Percentiles rank a stretch among this genome's conserved stretches.
Evolutionary conservation across 257 asterid species (phyloP).

Genomic region (Primulina huaijiensis): DNA sequence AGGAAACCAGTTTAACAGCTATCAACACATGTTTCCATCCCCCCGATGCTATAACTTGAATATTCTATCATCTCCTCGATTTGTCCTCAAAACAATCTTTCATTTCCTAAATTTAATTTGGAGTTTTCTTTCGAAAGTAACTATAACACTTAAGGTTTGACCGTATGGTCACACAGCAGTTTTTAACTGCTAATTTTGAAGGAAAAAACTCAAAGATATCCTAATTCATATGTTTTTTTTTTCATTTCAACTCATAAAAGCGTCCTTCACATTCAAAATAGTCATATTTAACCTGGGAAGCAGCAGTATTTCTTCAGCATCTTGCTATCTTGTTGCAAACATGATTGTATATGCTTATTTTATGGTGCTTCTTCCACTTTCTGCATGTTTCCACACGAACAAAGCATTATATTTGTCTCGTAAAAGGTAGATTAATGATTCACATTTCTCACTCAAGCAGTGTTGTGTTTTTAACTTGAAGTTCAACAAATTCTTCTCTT

Average conservation of each 20-base stretch:
- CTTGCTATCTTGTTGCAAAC: background rate
- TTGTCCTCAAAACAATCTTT: background rate
- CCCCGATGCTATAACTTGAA: background rate
- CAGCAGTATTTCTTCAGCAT: background rate
- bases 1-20: constrained; percentile 24
- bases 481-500: background rate
- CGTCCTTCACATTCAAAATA: background rate
- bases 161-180: background rate
- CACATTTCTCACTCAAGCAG: background rate
- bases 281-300: background rate
- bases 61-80: background rate
- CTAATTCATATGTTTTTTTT: background rate
- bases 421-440: background rate
- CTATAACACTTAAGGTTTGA: too few relatives aligned
- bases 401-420: background rate
- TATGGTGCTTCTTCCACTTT: background rate
- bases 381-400: background rate
- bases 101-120: background rate
- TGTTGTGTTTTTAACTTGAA: background rate
- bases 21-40: constrained; percentile 18
- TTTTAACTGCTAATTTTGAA: background rate
- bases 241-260: background rate
- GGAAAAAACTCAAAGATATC: background rate
- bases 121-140: background rate
- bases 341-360: background rate